Conservation (phyloP, 148 eudicot species). For the Rhododendron molle region DNA sequence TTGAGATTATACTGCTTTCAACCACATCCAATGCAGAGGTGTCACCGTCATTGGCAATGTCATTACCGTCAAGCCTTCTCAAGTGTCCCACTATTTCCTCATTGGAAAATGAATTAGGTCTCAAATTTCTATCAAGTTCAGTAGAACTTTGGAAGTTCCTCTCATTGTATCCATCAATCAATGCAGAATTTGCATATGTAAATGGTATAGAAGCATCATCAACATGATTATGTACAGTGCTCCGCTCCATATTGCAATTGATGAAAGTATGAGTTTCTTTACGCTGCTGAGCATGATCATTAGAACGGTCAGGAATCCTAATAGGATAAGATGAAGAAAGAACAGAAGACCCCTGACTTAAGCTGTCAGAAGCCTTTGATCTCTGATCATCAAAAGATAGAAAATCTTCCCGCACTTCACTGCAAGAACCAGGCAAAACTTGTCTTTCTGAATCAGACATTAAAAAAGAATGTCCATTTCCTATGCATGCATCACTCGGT, state of each 20-base stretch:
- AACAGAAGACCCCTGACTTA: slow-evolving; percentile 22
- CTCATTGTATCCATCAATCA: slow-evolving; percentile 27
- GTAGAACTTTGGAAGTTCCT: slow-evolving; percentile 30
- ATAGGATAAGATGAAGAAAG: slow-evolving; percentile 26
- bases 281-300: slow-evolving; percentile 17
- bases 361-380: slow-evolving; percentile 14
- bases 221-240: slow-evolving; percentile 22
- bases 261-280: slow-evolving; percentile 15
- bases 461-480: slow-evolving; percentile 15
- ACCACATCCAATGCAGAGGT: slow-evolving; percentile 35
- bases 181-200: slow-evolving; percentile 24
- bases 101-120: slow-evolving; percentile 38
- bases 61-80: slow-evolving; percentile 39
- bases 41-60: slow-evolving; percentile 20
- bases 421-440: slow-evolving; percentile 10
- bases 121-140: slow-evolving; percentile 34
- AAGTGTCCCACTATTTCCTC: slow-evolving; percentile 56
- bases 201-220: slow-evolving; percentile 31
- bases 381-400: slow-evolving; percentile 19
- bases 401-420: slow-evolving; percentile 19
- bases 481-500: slow-evolving; percentile 6
- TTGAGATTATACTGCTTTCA: slow-evolving; percentile 51
- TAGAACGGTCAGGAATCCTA: slow-evolving; percentile 18
- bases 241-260: slow-evolving; percentile 13
- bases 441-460: slow-evolving; percentile 16